phyloP scores from a whole-genome alignment of 441 rosid species.

The Biscutella laevigata region DNA sequence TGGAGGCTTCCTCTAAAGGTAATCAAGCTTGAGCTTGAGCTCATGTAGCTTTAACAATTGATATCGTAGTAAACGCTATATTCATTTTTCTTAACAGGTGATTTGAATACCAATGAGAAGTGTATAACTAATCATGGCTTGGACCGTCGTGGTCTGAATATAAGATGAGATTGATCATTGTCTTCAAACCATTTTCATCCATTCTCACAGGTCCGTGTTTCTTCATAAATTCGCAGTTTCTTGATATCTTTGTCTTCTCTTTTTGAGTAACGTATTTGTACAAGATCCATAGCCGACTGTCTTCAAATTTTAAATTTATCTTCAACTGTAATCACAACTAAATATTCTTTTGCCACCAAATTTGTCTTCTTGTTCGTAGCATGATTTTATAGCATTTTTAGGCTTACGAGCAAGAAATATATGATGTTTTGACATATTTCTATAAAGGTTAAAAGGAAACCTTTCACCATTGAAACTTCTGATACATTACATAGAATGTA shows the following conservation, averaged over 20 bases:
- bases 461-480: constrained; percentile 61
- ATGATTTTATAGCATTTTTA: no score
- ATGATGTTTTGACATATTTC: no score
- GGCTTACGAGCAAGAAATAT: no score
- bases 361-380: not conserved
- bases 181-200: not conserved
- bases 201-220: constrained; percentile 13
- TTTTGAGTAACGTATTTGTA: constrained; percentile 10
- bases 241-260: not conserved
- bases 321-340: constrained; percentile 18
- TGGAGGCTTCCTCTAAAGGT: constrained; percentile 72
- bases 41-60: not conserved
- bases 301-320: not conserved
- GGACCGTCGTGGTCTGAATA: constrained; percentile 1
- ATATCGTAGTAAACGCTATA: not conserved
- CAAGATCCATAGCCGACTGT: constrained; percentile 15
- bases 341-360: constrained; percentile 9
- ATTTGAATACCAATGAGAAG: not conserved
- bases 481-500: no score
- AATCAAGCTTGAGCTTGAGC: constrained; percentile 7
- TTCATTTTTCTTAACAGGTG: not conserved
- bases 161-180: no score
- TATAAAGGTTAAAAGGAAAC: no score
- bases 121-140: constrained; percentile 9
- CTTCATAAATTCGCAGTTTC: no score